Evolutionary conservation across 2,329 filamentous ascomycete genomes (phyloP).

Genomic region (Penicillium janthinellum): DNA sequence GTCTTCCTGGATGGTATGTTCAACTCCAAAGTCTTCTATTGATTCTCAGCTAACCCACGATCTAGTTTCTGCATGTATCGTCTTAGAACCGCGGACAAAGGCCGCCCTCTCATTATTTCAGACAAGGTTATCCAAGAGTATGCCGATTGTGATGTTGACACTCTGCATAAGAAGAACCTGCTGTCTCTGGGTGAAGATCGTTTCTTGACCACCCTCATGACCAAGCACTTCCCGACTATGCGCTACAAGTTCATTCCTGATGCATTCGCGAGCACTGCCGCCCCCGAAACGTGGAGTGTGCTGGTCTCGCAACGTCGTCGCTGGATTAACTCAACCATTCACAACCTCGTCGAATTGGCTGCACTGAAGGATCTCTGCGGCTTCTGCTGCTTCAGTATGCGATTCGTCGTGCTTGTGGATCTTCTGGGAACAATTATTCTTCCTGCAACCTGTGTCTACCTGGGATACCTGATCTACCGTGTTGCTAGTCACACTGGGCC

Average conservation of each 20-base stretch:
- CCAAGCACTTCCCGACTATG: constrained; percentile 94
- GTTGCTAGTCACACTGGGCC: constrained; percentile 69
- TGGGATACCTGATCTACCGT: constrained; percentile 83
- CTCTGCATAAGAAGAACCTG: constrained; percentile 91
- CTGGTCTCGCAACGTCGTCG: constrained; percentile 95
- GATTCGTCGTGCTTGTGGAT: constrained; percentile 94
- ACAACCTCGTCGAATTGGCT: constrained; percentile 91
- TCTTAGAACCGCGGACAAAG: constrained; percentile 87
- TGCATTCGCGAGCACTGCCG: constrained; percentile 89
- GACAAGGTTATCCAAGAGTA: constrained; percentile 88
- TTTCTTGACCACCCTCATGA: constrained; percentile 96
- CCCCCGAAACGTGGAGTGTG: constrained; percentile 91
- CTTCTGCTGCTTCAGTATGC: constrained; percentile 99
- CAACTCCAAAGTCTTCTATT: neutral
- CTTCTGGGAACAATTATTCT: constrained; percentile 89
- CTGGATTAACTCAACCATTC: constrained; percentile 99
- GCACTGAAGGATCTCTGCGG: constrained; percentile 92
- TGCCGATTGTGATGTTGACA: constrained; percentile 85
- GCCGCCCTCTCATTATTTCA: constrained; percentile 90
- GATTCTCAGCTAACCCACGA: constrained; percentile 27
- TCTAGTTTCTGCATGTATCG: constrained; percentile 98
- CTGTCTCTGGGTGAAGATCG: constrained; percentile 94
- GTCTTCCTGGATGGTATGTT: constrained; percentile 96
- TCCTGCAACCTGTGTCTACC: constrained; percentile 82
- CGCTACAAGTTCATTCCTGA: constrained; percentile 94